Percentiles rank a stretch among this genome's conserved stretches.
phyloP scores from a whole-genome alignment of 495 filamentous ascomycete genomes.

The Penicillium crystallinum region DNA sequence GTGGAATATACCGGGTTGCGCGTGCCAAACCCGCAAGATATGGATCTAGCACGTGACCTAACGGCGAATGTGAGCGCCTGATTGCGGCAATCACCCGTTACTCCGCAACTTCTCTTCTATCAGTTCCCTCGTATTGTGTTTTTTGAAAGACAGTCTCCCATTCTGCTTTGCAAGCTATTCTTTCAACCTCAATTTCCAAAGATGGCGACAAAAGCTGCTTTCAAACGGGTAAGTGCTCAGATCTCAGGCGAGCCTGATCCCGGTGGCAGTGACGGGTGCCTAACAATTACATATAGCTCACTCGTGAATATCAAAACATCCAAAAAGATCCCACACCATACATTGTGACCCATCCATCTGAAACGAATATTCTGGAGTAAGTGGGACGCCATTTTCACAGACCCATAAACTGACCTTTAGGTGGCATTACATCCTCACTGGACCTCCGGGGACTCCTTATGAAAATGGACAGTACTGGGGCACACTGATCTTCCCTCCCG shows the following conservation, averaged over 20 bases:
- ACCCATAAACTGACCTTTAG: conserved; percentile 33
- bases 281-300: conserved; percentile 54
- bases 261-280: background rate
- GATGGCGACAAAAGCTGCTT: conserved; percentile 81
- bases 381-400: conserved; percentile 12
- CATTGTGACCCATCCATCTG: conserved; percentile 90
- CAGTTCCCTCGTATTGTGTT: background rate
- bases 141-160: background rate
- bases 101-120: background rate
- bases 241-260: background rate
- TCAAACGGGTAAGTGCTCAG: conserved; percentile 64
- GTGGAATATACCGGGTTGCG: conserved; percentile 9
- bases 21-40: conserved; percentile 14
- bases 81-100: background rate
- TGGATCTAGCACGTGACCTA: conserved; percentile 24
- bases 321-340: conserved; percentile 88
- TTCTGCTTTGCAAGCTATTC: background rate
- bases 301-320: conserved; percentile 90
- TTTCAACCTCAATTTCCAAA: conserved; percentile 4
- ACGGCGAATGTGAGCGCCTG: conserved; percentile 1
- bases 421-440: conserved; percentile 98
- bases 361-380: conserved; percentile 90
- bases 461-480: conserved; percentile 97
- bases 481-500: conserved; percentile 87
- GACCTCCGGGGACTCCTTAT: conserved; percentile 91